Evolutionary conservation across 2,329 filamentous ascomycete genomes (phyloP).

Genomic region (Monosporascus cannonballus): DNA sequence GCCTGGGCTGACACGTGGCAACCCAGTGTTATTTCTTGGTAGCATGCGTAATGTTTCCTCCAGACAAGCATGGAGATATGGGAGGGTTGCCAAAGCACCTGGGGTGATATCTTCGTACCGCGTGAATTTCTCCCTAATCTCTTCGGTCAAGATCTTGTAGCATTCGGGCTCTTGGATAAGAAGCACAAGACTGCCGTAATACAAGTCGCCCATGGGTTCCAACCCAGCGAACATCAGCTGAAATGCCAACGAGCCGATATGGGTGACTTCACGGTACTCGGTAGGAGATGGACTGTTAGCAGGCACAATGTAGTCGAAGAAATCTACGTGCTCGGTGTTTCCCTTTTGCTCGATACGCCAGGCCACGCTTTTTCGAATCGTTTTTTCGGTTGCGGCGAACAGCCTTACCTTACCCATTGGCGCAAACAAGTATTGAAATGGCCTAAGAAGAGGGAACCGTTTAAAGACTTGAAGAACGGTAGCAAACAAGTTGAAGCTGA

Average conservation of each 20-base stretch:
- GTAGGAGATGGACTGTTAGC: slow-evolving; percentile 2
- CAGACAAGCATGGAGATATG: slow-evolving; percentile 28
- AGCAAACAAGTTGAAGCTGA: not conserved
- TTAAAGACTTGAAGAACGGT: not conserved
- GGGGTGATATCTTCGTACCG: slow-evolving; percentile 23
- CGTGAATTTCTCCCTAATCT: slow-evolving; percentile 25
- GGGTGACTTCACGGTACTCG: slow-evolving; percentile 1
- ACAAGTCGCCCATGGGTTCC: slow-evolving; percentile 8
- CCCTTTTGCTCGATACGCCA: slow-evolving; percentile 10
- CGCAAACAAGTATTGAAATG: slow-evolving; percentile 9
- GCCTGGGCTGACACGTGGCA: slow-evolving; percentile 16
- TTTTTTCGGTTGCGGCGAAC: slow-evolving; percentile 5
- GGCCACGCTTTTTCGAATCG: slow-evolving; percentile 5
- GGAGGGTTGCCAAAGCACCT: slow-evolving; percentile 15
- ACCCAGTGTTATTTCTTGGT: slow-evolving; percentile 18
- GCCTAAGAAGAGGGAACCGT: slow-evolving; percentile 8
- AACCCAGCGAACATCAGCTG: slow-evolving; percentile 15
- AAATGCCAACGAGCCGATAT: slow-evolving; percentile 6
- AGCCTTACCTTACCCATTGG: slow-evolving; percentile 3
- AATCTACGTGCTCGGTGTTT: slow-evolving; percentile 10
- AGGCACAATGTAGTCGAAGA: slow-evolving; percentile 13
- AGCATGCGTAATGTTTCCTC: slow-evolving; percentile 28
- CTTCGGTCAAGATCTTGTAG: slow-evolving; percentile 18
- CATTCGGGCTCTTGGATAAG: slow-evolving; percentile 19
- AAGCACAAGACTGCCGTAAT: slow-evolving; percentile 9